These are phyloP conservation scores for Digitaria exilis DNA, from an alignment of 202 grass and related monocot genomes.

Conservation along the genomic window DNA sequence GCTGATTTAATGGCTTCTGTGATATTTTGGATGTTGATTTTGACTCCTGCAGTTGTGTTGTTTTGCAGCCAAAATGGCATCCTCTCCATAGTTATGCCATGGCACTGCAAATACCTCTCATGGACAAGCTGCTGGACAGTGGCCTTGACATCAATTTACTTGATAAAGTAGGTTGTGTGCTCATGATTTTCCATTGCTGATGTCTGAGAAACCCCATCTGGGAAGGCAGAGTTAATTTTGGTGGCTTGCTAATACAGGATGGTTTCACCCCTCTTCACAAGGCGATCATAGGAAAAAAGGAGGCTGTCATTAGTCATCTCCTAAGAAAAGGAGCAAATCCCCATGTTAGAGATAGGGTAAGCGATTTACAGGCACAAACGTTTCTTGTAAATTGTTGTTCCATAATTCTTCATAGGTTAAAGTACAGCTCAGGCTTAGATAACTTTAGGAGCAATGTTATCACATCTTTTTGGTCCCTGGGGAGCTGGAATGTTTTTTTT, in stretches of 20 bases:
- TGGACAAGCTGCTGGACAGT: slow-evolving; percentile 81
- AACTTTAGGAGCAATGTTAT: background rate
- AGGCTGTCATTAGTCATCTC: slow-evolving; percentile 93
- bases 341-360: slow-evolving; percentile 82
- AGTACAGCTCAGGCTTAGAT: background rate
- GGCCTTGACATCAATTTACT: slow-evolving; percentile 76
- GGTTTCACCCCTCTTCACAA: slow-evolving; percentile 86
- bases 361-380: slow-evolving; percentile 31
- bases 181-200: background rate
- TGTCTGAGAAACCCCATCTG: background rate
- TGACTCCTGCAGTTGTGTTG: slow-evolving; percentile 22
- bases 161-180: slow-evolving; percentile 48
- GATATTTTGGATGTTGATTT: background rate
- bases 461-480: background rate
- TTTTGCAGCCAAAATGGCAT: slow-evolving; percentile 87
- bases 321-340: slow-evolving; percentile 86
- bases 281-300: slow-evolving; percentile 86
- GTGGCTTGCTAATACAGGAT: slow-evolving; percentile 58
- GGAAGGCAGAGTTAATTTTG: slow-evolving; percentile 6
- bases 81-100: slow-evolving; percentile 72
- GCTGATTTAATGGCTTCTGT: background rate
- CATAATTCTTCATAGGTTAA: background rate
- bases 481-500: background rate
- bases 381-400: slow-evolving; percentile 2
- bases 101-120: slow-evolving; percentile 80